Conservation (phyloP, 208 protist species). For the Trypanosoma theileri region DNA sequence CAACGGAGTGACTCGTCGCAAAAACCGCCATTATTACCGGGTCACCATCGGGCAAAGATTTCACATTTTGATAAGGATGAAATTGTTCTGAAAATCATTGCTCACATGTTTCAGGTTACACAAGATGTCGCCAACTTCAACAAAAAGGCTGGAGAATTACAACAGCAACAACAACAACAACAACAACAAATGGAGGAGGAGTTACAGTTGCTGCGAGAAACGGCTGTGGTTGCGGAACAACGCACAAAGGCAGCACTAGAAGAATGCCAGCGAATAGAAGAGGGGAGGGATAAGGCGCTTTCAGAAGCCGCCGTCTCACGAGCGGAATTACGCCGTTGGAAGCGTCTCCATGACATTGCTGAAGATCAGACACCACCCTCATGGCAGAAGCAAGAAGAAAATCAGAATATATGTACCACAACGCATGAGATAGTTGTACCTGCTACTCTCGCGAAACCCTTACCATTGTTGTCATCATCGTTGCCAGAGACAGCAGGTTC, state of each 20-base stretch:
- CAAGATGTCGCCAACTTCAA: constrained; percentile 22
- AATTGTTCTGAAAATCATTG: constrained; percentile 58
- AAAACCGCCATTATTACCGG: constrained; percentile 16
- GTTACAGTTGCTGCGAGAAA: constrained; percentile 42
- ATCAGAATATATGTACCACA: background rate
- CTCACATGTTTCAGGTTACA: constrained; percentile 74
- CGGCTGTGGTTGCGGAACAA: constrained; percentile 43
- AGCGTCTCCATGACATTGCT: constrained; percentile 11
- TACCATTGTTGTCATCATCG: background rate
- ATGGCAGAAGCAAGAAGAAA: background rate
- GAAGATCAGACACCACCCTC: constrained; percentile 8
- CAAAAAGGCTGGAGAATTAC: background rate
- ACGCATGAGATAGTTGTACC: background rate
- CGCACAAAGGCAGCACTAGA: constrained; percentile 28
- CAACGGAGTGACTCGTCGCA: constrained; percentile 2
- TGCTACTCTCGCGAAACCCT: too few relatives aligned
- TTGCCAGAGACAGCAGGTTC: constrained; percentile 4
- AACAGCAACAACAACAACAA: constrained; percentile 36
- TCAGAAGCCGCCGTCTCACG: constrained; percentile 76
- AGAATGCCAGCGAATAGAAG: constrained; percentile 36
- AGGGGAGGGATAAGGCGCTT: constrained; percentile 58
- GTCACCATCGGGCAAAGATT: constrained; percentile 27
- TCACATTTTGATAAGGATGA: constrained; percentile 53
- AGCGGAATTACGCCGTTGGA: constrained; percentile 73
- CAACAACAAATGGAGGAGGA: constrained; percentile 26